Evolutionary conservation across 2,329 filamentous ascomycete genomes (phyloP).

Genomic region (Aspergillus quadricinctus): DNA sequence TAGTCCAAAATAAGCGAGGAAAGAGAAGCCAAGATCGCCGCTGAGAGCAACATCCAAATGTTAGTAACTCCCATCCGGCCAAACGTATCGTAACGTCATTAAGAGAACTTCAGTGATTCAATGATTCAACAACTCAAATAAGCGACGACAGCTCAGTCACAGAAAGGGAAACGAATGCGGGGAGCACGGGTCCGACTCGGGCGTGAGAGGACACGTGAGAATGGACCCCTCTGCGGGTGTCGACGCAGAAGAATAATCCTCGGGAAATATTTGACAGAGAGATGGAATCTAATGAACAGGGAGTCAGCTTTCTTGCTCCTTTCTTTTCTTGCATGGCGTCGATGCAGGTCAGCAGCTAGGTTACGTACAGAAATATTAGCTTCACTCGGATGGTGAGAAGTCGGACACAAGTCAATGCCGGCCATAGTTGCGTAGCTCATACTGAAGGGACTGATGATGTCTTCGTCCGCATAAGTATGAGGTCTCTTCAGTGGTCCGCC

Average conservation of each 20-base stretch:
- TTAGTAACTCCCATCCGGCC: not conserved
- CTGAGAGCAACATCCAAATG: not conserved
- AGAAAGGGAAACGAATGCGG: constrained; percentile 31
- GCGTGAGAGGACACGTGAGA: constrained; percentile 39
- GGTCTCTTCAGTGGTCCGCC: constrained; percentile 49
- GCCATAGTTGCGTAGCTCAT: constrained; percentile 59
- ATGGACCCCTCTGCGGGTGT: constrained; percentile 39
- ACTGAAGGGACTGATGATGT: constrained; percentile 55
- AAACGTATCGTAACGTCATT: constrained; percentile 6
- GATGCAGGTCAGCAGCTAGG: constrained; percentile 21
- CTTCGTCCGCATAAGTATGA: constrained; percentile 50
- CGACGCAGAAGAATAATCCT: constrained; percentile 37
- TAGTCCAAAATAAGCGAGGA: not conserved
- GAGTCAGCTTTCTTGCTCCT: constrained; percentile 14
- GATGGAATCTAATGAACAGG: constrained; percentile 30
- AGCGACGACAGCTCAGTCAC: constrained; percentile 2
- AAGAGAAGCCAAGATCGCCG: not conserved
- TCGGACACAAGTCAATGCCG: constrained; percentile 48
- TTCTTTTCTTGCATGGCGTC: constrained; percentile 1
- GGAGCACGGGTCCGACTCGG: constrained; percentile 38
- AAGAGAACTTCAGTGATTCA: not conserved
- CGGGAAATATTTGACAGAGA: constrained; percentile 33
- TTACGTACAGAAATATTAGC: constrained; percentile 43
- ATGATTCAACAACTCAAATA: not conserved
- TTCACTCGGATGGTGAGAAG: constrained; percentile 32